Evolutionary conservation across 768 basidiomycete species (phyloP).

Genomic region (Lanmaoa rubissima): DNA sequence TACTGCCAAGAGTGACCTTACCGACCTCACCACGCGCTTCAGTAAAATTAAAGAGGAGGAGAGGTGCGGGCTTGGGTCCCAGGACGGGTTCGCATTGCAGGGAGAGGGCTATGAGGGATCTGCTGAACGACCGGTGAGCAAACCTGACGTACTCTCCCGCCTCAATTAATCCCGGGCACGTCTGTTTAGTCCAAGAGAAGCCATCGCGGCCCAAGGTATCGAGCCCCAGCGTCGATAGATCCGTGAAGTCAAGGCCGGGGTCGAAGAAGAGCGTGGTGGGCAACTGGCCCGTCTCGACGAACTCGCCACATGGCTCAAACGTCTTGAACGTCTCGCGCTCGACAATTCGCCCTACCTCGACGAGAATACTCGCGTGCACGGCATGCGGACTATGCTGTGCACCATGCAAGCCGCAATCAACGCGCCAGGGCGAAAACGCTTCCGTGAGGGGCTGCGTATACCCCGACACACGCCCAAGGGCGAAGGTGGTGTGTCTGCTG

Average conservation of each 20-base stretch:
- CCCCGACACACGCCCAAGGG: conserved; percentile 71
- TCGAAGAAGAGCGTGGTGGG: conserved; percentile 95
- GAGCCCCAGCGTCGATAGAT: conserved; percentile 98
- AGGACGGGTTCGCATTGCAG: conserved; percentile 56
- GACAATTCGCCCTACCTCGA: conserved; percentile 91
- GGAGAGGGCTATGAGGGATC: conserved; percentile 36
- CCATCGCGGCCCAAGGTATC: conserved; percentile 94
- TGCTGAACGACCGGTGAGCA: conserved; percentile 89
- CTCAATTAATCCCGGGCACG: neutral
- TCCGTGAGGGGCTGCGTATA: conserved; percentile 86
- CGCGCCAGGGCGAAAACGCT: conserved; percentile 69
- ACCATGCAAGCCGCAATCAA: conserved; percentile 69
- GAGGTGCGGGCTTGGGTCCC: conserved; percentile 63
- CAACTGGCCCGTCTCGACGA: conserved; percentile 94
- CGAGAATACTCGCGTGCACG: conserved; percentile 89
- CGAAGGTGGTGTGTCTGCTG: conserved; percentile 64
- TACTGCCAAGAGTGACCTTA: conserved; percentile 77
- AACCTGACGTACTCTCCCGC: neutral
- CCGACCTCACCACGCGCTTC: conserved; percentile 71
- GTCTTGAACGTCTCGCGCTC: conserved; percentile 85
- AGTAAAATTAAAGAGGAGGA: conserved; percentile 81
- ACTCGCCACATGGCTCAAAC: conserved; percentile 84
- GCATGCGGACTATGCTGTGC: conserved; percentile 90
- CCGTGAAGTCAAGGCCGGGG: conserved; percentile 90
- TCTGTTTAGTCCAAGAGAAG: conserved; percentile 76